Percentiles rank a stretch among this genome's conserved stretches.
phyloP scores from a whole-genome alignment of 2,329 filamentous ascomycete species.

The Paecilomyces dactylethromorphus region DNA sequence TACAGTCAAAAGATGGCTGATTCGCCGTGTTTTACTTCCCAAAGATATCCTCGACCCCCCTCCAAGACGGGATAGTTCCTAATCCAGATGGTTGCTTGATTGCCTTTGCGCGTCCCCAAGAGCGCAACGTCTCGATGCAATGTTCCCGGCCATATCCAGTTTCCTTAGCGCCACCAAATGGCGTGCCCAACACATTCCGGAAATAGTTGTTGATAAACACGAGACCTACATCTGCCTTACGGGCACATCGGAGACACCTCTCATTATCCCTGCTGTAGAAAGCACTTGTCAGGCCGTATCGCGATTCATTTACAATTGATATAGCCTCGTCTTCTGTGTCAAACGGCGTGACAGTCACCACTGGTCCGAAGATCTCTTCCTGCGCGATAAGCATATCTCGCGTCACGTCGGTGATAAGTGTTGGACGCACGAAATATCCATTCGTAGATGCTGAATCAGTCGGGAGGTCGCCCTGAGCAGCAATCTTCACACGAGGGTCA shows the following conservation, averaged over 20 bases:
- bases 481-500: not conserved
- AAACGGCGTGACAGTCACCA: slow-evolving; percentile 23
- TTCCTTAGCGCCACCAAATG: slow-evolving; percentile 9
- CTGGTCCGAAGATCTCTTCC: slow-evolving; percentile 29
- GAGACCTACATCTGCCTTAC: slow-evolving; percentile 8
- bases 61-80: not conserved
- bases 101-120: not conserved
- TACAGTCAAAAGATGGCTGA: not conserved
- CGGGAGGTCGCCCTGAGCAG: not conserved
- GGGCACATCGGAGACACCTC: slow-evolving; percentile 54
- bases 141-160: slow-evolving; percentile 8
- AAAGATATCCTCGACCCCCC: not conserved
- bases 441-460: not conserved
- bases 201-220: slow-evolving; percentile 7
- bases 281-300: slow-evolving; percentile 26
- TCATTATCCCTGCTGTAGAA: slow-evolving; percentile 57
- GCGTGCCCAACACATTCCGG: slow-evolving; percentile 1
- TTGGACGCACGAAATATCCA: not conserved
- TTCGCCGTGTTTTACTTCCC: not conserved
- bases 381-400: slow-evolving; percentile 10
- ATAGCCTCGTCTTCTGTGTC: slow-evolving; percentile 21
- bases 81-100: not conserved
- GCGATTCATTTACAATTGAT: slow-evolving; percentile 21
- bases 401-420: not conserved
- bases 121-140: not conserved